phyloP scores from a whole-genome alignment of 1,284 basidiomycete species.

The Ustilago trichophora region DNA sequence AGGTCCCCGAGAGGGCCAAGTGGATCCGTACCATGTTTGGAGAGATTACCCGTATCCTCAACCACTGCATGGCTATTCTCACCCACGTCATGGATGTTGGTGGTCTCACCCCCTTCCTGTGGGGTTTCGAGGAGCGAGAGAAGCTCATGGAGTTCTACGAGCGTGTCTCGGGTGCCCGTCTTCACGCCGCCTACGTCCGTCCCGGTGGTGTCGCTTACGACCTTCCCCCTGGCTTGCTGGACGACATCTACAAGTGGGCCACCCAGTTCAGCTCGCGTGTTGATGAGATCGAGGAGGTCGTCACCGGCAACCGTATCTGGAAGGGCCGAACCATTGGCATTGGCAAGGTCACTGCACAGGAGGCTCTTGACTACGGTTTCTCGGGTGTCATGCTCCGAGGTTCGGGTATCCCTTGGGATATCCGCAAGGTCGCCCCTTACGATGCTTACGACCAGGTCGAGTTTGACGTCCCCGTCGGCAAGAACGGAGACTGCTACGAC shows the following conservation, averaged over 20 bases:
- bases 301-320: conserved; percentile 98
- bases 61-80: conserved; percentile 97
- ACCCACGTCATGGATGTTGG: conserved; percentile 82
- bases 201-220: conserved; percentile 99
- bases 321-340: conserved; percentile 91
- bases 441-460: conserved; percentile 98
- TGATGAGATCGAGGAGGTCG: conserved; percentile 97
- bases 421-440: conserved; percentile 88
- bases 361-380: conserved; percentile 93
- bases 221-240: conserved; percentile 91
- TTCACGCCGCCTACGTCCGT: conserved; percentile 97
- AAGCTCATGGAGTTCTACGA: conserved; percentile 99
- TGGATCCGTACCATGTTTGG: conserved; percentile 98
- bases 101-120: conserved; percentile 96
- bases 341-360: conserved; percentile 87
- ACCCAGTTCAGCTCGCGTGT: conserved; percentile 90
- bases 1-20: conserved; percentile 97
- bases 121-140: conserved; percentile 99
- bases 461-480: conserved; percentile 94
- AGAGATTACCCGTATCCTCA: conserved; percentile 94
- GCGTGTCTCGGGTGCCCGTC: conserved; percentile 94
- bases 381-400: conserved; percentile 97
- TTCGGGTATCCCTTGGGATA: conserved; percentile 92
- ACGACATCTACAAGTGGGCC: conserved; percentile 98
- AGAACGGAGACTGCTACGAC: conserved; percentile 97